A percentile compares a stretch with the other conserved stretches of the same genome.
These are phyloP conservation scores for Cutaneotrichosporon mucoides DNA, from an alignment of 1,284 basidiomycete species.

Conservation along the genomic window DNA sequence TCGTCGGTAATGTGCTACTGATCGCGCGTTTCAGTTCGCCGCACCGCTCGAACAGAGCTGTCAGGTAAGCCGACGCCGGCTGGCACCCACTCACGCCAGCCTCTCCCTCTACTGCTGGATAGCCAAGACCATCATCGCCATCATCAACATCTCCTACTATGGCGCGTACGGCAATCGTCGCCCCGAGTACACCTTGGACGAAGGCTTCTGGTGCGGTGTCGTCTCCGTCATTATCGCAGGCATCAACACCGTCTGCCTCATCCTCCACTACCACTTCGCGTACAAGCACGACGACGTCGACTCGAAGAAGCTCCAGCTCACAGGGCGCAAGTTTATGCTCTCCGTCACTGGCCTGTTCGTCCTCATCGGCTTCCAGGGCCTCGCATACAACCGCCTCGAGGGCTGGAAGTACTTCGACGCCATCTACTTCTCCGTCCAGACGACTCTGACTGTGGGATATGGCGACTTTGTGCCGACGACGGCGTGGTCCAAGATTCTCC, in stretches of 20 bases:
- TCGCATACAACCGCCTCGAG: constrained; percentile 42
- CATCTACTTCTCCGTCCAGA: constrained; percentile 32
- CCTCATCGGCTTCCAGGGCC: constrained; percentile 41
- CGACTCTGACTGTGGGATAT: constrained; percentile 46
- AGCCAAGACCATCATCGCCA: constrained; percentile 47
- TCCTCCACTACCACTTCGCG: constrained; percentile 46
- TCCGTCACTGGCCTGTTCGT: constrained; percentile 47
- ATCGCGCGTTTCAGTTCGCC: constrained; percentile 46
- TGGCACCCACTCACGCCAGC: constrained; percentile 13
- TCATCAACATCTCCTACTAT: constrained; percentile 48
- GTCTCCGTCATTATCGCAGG: constrained; percentile 45
- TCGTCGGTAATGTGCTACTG: constrained; percentile 50
- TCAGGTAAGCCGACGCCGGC: not conserved
- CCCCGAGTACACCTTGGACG: constrained; percentile 36
- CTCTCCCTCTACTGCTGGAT: constrained; percentile 50
- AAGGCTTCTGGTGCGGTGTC: constrained; percentile 52
- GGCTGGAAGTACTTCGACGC: constrained; percentile 44
- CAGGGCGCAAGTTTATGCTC: constrained; percentile 50
- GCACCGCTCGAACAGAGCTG: not conserved
- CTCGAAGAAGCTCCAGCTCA: constrained; percentile 34
- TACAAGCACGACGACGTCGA: constrained; percentile 28
- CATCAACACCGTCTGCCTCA: constrained; percentile 43
- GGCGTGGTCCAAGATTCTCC: constrained; percentile 42
- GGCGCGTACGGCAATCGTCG: constrained; percentile 28
- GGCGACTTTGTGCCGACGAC: constrained; percentile 41